Percentiles rank a stretch among this genome's conserved stretches.
These are phyloP conservation scores for Dryadomyces quercus-mongolicae DNA, from an alignment of 2,329 filamentous ascomycete species.

Conservation along the genomic window DNA sequence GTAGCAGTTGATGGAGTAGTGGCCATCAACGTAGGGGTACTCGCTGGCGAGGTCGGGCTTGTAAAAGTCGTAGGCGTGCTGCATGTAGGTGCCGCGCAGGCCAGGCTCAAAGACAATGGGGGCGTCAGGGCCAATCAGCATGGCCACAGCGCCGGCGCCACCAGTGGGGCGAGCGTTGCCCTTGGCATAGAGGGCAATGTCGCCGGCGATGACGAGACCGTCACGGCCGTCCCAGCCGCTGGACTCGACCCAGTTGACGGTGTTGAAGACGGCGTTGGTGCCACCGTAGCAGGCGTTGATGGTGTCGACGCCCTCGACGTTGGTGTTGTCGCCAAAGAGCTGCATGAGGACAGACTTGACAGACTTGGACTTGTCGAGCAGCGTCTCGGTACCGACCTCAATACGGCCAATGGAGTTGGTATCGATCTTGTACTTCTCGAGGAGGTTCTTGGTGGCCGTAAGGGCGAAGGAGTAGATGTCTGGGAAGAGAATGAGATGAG, in stretches of 20 bases:
- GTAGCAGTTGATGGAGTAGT: slow-evolving; percentile 75
- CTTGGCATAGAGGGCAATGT: slow-evolving; percentile 79
- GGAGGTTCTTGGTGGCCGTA: slow-evolving; percentile 63
- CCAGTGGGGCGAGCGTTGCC: slow-evolving; percentile 71
- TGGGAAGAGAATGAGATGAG: slow-evolving; percentile 22
- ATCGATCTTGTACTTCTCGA: slow-evolving; percentile 77
- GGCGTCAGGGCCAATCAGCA: slow-evolving; percentile 68
- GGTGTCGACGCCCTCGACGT: slow-evolving; percentile 72
- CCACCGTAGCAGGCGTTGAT: slow-evolving; percentile 81
- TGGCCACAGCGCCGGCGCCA: slow-evolving; percentile 66
- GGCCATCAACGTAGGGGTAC: slow-evolving; percentile 75
- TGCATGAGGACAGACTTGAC: slow-evolving; percentile 85
- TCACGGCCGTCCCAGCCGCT: slow-evolving; percentile 78
- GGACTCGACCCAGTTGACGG: slow-evolving; percentile 75
- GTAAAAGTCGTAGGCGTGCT: slow-evolving; percentile 82
- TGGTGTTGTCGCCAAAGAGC: slow-evolving; percentile 73
- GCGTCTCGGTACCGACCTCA: slow-evolving; percentile 76
- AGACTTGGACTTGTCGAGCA: slow-evolving; percentile 83
- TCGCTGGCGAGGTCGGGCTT: slow-evolving; percentile 81
- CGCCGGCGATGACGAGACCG: slow-evolving; percentile 67
- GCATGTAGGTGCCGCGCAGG: slow-evolving; percentile 68
- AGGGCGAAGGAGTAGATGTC: slow-evolving; percentile 82
- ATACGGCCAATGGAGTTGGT: slow-evolving; percentile 65
- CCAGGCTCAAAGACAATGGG: slow-evolving; percentile 68
- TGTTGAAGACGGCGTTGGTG: slow-evolving; percentile 75